Percentiles rank a stretch among this genome's conserved stretches.
Conservation (phyloP, 2,329 filamentous ascomycete genomes). For the Scedosporium aurantiacum region DNA sequence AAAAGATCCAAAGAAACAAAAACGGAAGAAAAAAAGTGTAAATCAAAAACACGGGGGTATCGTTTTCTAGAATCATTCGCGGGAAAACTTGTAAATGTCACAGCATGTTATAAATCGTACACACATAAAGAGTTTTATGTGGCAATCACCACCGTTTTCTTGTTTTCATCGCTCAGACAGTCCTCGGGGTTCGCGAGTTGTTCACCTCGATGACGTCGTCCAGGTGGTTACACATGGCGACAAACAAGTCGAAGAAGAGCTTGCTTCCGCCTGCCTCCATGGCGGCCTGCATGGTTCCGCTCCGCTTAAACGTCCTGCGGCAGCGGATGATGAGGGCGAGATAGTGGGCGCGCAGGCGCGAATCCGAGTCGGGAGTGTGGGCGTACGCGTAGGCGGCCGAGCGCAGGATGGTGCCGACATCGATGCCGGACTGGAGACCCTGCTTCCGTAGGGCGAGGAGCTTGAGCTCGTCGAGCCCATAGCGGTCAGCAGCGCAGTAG, state of each 20-base stretch:
- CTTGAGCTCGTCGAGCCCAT: conserved; percentile 75
- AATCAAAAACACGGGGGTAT: background rate
- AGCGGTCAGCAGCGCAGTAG: conserved; percentile 80
- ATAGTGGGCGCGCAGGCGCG: conserved; percentile 83
- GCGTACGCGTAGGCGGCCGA: conserved; percentile 85
- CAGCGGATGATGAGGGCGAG: conserved; percentile 85
- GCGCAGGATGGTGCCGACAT: conserved; percentile 72
- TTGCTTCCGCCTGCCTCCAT: conserved; percentile 77
- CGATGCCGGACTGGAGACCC: conserved; percentile 73
- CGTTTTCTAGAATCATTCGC: background rate
- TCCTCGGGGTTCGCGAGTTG: background rate
- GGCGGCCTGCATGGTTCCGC: conserved; percentile 89
- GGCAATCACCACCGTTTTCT: background rate
- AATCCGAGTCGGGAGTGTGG: conserved; percentile 80
- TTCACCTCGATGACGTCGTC: conserved; percentile 42
- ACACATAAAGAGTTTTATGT: background rate
- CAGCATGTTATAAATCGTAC: background rate
- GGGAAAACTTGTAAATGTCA: background rate
- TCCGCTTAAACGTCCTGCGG: conserved; percentile 80
- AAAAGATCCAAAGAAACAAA: conserved; percentile 2
- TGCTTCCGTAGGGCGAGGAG: conserved; percentile 78
- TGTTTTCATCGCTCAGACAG: background rate
- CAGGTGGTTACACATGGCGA: conserved; percentile 85
- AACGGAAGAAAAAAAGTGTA: background rate
- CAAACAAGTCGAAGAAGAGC: conserved; percentile 88